A percentile compares a stretch with the other conserved stretches of the same genome.
These are phyloP conservation scores for Rubus parviflorus DNA, from an alignment of 306 rosid species.

Conservation along the genomic window DNA sequence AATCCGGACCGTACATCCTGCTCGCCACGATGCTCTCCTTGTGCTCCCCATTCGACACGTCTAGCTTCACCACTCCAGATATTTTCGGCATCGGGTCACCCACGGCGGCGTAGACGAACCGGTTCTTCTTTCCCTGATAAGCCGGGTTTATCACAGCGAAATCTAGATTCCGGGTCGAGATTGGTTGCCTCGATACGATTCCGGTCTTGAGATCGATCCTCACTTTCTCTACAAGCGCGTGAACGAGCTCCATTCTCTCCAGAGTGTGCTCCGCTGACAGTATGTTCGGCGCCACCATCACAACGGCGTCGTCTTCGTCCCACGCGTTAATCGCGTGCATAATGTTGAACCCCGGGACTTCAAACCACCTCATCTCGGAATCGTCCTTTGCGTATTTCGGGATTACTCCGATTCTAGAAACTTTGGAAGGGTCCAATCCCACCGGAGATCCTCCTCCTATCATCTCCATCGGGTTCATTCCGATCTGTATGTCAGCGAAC, in stretches of 20 bases:
- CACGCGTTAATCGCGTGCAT: conserved; percentile 86
- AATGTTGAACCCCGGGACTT: conserved; percentile 77
- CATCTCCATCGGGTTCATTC: conserved; percentile 73
- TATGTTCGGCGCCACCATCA: conserved; percentile 73
- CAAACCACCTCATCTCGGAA: conserved; percentile 68
- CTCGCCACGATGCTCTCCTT: conserved; percentile 57
- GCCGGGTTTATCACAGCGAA: conserved; percentile 58
- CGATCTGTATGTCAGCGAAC: conserved; percentile 71
- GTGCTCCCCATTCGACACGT: conserved; percentile 42
- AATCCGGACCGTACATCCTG: conserved; percentile 63
- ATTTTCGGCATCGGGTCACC: conserved; percentile 95
- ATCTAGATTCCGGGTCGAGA: conserved; percentile 73
- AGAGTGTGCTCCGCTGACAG: conserved; percentile 70
- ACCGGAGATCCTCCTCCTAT: conserved; percentile 61
- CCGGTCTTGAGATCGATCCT: conserved; percentile 60
- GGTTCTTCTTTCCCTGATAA: conserved; percentile 45
- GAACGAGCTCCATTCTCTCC: conserved; percentile 70
- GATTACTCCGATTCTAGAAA: conserved; percentile 59
- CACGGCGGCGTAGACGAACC: conserved; percentile 63
- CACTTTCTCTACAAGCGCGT: conserved; percentile 69
- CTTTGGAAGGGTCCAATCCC: conserved; percentile 54
- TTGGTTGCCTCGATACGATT: conserved; percentile 52
- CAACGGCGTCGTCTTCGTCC: conserved; percentile 72
- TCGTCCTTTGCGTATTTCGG: conserved; percentile 70
- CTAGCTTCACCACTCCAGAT: conserved; percentile 82